These are phyloP conservation scores for Pseudogymnoascus sp. DNA, from an alignment of 2,329 filamentous ascomycete species.

Conservation along the genomic window DNA sequence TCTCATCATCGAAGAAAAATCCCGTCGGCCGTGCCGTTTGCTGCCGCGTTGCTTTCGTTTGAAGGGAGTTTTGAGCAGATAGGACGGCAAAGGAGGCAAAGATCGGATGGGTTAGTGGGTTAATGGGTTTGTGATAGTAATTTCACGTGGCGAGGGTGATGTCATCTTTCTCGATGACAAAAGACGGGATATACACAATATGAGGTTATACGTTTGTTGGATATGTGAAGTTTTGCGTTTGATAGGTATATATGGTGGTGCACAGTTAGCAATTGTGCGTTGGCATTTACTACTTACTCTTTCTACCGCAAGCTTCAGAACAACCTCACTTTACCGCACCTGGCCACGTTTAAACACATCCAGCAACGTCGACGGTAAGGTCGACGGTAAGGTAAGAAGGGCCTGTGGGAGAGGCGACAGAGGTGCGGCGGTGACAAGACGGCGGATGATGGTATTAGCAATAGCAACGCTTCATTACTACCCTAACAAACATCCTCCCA, in stretches of 20 bases:
- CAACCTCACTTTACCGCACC: too few relatives aligned
- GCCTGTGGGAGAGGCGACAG: neutral
- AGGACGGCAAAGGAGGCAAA: neutral
- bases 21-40: neutral
- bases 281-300: neutral
- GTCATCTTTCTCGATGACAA: neutral
- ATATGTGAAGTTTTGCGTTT: neutral
- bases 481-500: neutral
- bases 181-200: neutral
- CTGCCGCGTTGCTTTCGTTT: neutral
- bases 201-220: neutral
- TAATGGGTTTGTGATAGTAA: neutral
- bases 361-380: neutral
- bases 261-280: neutral
- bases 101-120: neutral
- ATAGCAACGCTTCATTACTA: neutral
- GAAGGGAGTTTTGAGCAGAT: neutral
- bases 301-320: too few relatives aligned
- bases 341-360: too few relatives aligned
- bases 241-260: neutral
- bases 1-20: neutral
- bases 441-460: too few relatives aligned
- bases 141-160: neutral
- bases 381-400: too few relatives aligned
- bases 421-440: neutral